Evolutionary conservation across 305 asterid species (phyloP), one percentile per base, ranked within the genome.

Genomic region (Ilex paraguariensis): DNA sequence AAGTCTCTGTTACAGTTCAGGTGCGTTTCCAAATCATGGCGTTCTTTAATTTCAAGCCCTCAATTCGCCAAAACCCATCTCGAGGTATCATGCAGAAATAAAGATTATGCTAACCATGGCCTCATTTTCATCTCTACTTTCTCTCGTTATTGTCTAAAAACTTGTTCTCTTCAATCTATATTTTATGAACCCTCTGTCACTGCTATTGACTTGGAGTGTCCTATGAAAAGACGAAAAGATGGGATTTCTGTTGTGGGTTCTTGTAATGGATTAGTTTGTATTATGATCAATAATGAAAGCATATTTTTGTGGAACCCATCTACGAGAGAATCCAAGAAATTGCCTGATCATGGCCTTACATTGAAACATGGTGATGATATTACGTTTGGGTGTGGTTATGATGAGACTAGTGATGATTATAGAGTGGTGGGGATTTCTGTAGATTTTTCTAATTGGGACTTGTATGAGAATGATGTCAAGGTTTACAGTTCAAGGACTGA

Each of bases 1-100:
- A 82, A 79, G 39, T 56, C 87, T 4, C 75, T 87, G 14, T 72
- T 78, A 60, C 73, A 79, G 2, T 81, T 79, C 72, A 79, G 90
- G 56, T 81, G 78, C 77, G 86, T 87, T 13, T 73, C 88, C 4
- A 84, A 77, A 54, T 46, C 71, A 3, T 87, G 91, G 91, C 67
- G 81, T 33, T 65, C 69, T 59, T 15, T 79, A 58, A 68, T 84
- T 16, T 75, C 80, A 69, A 70, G 72, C 75, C 48, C 51, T 31
- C 66, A 48, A 13, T 77, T 84, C 67, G 51, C 57, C 61, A 58
- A 64, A 32, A 42, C 69, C 59, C 84, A 81, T 14, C 66, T 73
- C 44, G 46, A 62, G 10, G 52, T 7, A 50, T 70, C 77, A 3
- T 46, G 61, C 13, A 42, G 42, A 13, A 14, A 56, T 70, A 30